These are phyloP conservation scores for Musa acuminata DNA, from an alignment of 176 grass and related monocot genomes.

Conservation along the genomic window DNA sequence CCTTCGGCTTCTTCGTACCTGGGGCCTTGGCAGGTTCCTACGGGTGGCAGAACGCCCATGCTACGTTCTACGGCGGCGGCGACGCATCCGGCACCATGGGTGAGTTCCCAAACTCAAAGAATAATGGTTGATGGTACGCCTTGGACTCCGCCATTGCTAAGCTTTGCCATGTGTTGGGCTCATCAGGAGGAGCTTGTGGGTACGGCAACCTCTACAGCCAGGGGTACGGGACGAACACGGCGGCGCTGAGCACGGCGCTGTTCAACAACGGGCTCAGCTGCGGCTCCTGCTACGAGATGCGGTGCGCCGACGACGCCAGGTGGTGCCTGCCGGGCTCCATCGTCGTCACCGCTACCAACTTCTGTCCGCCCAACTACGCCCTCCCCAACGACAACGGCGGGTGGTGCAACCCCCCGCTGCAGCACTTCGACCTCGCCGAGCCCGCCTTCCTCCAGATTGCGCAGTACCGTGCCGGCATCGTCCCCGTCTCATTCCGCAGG, in stretches of 20 bases:
- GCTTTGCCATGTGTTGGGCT: not conserved
- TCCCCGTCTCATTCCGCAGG: slow-evolving; percentile 53
- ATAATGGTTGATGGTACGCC: not conserved
- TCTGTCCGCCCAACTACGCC: slow-evolving; percentile 65
- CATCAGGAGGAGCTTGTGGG: slow-evolving; percentile 62
- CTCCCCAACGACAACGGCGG: slow-evolving; percentile 45
- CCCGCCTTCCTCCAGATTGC: slow-evolving; percentile 52
- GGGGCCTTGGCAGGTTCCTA: not conserved
- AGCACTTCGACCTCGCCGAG: slow-evolving; percentile 72
- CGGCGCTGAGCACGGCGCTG: slow-evolving; percentile 37
- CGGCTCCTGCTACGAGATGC: slow-evolving; percentile 64
- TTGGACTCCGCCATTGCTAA: not conserved
- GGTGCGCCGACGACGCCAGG: slow-evolving; percentile 21
- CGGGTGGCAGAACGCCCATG: slow-evolving; percentile 34
- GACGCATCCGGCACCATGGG: slow-evolving; percentile 86
- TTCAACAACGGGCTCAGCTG: slow-evolving; percentile 53
- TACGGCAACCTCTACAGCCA: slow-evolving; percentile 85
- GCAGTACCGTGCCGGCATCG: slow-evolving; percentile 62
- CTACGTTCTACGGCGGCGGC: slow-evolving; percentile 68
- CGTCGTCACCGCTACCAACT: slow-evolving; percentile 62
- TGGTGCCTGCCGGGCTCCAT: slow-evolving; percentile 56
- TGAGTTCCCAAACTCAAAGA: slow-evolving; percentile 12
- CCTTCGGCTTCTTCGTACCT: not conserved
- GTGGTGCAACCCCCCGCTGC: slow-evolving; percentile 75
- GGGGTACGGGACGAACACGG: slow-evolving; percentile 42